Conservation (phyloP, 805 yeast species). For the Komagataella pastoris region DNA sequence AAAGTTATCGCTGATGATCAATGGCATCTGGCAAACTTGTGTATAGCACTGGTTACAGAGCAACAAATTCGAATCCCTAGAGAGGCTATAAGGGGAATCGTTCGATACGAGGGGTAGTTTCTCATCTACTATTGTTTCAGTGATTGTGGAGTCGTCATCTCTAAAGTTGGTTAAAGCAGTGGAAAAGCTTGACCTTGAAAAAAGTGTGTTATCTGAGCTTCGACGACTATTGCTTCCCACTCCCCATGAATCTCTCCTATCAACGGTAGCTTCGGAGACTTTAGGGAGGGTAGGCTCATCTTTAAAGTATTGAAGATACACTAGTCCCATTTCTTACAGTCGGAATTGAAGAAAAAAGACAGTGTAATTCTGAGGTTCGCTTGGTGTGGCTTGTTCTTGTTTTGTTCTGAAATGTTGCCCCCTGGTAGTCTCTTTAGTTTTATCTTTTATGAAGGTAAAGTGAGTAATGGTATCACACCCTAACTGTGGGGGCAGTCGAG, state of each 20-base stretch:
- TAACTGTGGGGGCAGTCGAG: background rate
- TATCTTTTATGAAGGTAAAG: background rate
- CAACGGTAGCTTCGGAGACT: background rate
- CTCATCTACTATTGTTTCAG: background rate
- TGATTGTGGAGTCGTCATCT: background rate
- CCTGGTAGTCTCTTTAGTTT: background rate
- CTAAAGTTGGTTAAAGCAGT: background rate
- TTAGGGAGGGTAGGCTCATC: background rate
- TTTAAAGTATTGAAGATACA: background rate
- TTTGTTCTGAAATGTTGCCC: background rate
- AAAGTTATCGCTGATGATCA: constrained; percentile 19
- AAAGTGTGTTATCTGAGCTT: background rate
- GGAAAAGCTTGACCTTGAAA: background rate
- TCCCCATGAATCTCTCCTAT: background rate
- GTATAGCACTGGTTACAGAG: constrained; percentile 19
- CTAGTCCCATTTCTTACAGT: background rate
- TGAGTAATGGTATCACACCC: background rate
- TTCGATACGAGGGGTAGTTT: background rate
- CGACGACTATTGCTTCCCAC: background rate
- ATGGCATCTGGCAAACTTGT: constrained; percentile 16
- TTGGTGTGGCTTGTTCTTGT: background rate
- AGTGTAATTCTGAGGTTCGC: background rate
- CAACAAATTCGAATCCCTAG: background rate
- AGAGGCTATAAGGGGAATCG: background rate
- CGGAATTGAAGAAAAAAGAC: background rate